Percentiles rank a stretch among this genome's conserved stretches.
Conservation (phyloP, 306 rosid genomes). For the Chamaecrista fasciculata region DNA sequence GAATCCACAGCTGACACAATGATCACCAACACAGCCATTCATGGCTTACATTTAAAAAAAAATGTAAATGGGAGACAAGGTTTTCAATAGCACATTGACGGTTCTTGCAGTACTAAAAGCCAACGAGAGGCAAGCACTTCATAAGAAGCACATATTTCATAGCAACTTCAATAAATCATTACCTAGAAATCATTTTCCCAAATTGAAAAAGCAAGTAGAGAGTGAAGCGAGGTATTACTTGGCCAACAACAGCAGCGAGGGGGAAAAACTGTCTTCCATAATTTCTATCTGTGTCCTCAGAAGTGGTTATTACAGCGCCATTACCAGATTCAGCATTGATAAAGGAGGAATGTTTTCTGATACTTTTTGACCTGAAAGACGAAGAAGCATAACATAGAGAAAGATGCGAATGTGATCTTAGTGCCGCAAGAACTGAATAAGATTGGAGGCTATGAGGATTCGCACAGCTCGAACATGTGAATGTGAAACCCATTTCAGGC, state of each 20-base stretch:
- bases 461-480: constrained; percentile 2
- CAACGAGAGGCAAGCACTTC: background rate
- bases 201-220: background rate
- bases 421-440: constrained; percentile 21
- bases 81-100: background rate
- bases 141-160: background rate
- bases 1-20: background rate
- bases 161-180: background rate
- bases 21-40: background rate
- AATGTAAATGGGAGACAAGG: no score
- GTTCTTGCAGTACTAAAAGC: background rate
- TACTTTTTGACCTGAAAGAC: constrained; percentile 9
- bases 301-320: constrained; percentile 45
- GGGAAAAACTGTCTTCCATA: constrained; percentile 88
- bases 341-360: constrained; percentile 3
- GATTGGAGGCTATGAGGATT: constrained; percentile 4
- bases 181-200: background rate
- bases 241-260: constrained; percentile 96
- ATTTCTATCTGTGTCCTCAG: constrained; percentile 32
- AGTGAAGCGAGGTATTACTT: constrained; percentile 40
- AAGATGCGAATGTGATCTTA: constrained; percentile 19
- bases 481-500: constrained; percentile 35
- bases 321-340: constrained; percentile 51
- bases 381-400: background rate
- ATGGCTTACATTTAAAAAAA: background rate